Evolutionary conservation across 768 basidiomycete genomes (phyloP).

Genomic region (Tricholoma sp.): DNA sequence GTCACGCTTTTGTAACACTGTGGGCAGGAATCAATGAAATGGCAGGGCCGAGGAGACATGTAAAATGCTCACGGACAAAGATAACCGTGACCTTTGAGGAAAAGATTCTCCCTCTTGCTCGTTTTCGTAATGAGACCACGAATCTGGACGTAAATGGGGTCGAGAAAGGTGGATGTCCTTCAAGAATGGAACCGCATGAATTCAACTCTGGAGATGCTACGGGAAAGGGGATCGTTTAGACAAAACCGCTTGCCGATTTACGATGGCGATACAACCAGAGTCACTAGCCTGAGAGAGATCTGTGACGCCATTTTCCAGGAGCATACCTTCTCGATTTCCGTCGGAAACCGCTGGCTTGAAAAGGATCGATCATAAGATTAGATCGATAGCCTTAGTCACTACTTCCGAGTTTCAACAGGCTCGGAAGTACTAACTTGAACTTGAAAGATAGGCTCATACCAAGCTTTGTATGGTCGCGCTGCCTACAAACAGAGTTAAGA

Average conservation of each 20-base stretch:
- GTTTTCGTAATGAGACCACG: neutral
- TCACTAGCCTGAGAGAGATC: neutral
- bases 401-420: too few species aligned
- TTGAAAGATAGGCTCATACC: too few species aligned
- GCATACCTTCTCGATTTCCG: neutral
- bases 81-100: too few species aligned
- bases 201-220: neutral
- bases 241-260: neutral
- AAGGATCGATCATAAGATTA: too few species aligned
- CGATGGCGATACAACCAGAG: neutral
- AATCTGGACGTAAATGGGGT: neutral
- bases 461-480: too few species aligned
- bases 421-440: too few species aligned
- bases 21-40: too few species aligned
- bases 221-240: neutral
- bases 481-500: too few species aligned
- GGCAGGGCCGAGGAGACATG: too few species aligned
- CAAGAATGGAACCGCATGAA: neutral
- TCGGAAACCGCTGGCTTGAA: neutral
- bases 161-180: neutral
- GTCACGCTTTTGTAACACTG: too few species aligned
- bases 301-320: neutral
- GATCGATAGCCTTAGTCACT: too few species aligned
- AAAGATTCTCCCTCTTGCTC: neutral
- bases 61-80: too few species aligned